Conservation (phyloP, 345 rosid genomes). For the Bretschneidera sinensis region DNA sequence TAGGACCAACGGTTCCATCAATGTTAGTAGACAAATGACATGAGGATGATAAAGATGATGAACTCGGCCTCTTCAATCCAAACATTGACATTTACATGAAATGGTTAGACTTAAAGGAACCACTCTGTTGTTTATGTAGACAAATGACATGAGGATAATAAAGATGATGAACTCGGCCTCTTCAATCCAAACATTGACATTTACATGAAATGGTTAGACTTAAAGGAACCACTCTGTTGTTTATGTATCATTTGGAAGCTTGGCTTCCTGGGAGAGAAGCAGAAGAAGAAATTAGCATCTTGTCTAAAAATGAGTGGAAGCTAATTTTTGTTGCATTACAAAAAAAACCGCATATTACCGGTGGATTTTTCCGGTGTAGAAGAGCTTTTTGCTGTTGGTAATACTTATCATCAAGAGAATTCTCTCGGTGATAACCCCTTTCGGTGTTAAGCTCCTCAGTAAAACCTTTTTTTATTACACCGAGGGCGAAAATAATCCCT, state of each 20-base stretch:
- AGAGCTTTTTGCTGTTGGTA: too few species aligned
- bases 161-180: constrained; percentile 44
- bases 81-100: constrained; percentile 27
- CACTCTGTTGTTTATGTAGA: constrained; percentile 49
- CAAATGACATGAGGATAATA: constrained; percentile 35
- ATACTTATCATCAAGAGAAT: too few species aligned
- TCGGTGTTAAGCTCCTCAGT: too few species aligned
- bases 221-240: constrained; percentile 40
- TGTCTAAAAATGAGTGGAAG: constrained; percentile 32
- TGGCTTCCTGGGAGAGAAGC: constrained; percentile 37
- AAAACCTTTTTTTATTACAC: too few species aligned
- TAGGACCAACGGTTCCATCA: constrained; percentile 56
- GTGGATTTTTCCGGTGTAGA: too few species aligned
- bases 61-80: constrained; percentile 43
- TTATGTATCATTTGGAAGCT: constrained; percentile 48
- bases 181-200: constrained; percentile 33
- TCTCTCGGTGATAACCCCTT: too few species aligned
- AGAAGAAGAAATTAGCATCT: constrained; percentile 43
- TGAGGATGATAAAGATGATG: constrained; percentile 42
- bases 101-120: constrained; percentile 47
- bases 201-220: constrained; percentile 48
- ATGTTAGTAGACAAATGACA: constrained; percentile 43
- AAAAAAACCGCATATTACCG: too few species aligned
- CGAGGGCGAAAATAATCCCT: too few species aligned
- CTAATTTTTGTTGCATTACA: too few species aligned